phyloP scores from a whole-genome alignment of 495 filamentous ascomycete species.

The Evernia prunastri region DNA sequence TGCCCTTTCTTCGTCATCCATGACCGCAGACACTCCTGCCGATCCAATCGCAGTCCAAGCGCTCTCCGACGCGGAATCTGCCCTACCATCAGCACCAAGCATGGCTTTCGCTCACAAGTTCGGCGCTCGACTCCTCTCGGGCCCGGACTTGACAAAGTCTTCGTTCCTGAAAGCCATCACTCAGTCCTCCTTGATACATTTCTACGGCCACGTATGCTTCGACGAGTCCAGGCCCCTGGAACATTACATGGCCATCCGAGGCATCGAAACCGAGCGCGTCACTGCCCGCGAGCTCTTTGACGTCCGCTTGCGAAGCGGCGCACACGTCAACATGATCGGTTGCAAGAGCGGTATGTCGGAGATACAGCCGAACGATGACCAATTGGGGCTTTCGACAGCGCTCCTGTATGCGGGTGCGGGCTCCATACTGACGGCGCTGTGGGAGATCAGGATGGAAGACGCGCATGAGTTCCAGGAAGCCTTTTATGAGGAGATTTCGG shows the following conservation, averaged over 20 bases:
- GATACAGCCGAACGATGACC: conserved; percentile 1
- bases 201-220: conserved; percentile 5
- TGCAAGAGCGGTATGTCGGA: conserved; percentile 5
- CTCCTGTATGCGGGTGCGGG: conserved; percentile 5
- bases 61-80: conserved; percentile 5
- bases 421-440: not conserved
- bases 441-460: conserved; percentile 9
- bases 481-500: conserved; percentile 1
- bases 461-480: not conserved
- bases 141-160: conserved; percentile 6
- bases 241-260: not conserved
- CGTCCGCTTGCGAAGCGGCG: not conserved
- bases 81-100: conserved; percentile 1
- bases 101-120: conserved; percentile 7
- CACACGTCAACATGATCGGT: conserved; percentile 5
- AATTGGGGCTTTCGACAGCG: conserved; percentile 6
- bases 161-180: not conserved
- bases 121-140: conserved; percentile 3
- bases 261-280: not conserved
- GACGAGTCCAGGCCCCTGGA: not conserved
- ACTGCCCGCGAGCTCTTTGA: conserved; percentile 6
- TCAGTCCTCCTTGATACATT: conserved; percentile 1
- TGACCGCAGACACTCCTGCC: conserved; percentile 2
- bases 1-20: not conserved
- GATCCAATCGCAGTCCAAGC: conserved; percentile 6